phyloP scores from a whole-genome alignment of 2,329 filamentous ascomycete species.

The Paraphaeosphaeria sporulosa region DNA sequence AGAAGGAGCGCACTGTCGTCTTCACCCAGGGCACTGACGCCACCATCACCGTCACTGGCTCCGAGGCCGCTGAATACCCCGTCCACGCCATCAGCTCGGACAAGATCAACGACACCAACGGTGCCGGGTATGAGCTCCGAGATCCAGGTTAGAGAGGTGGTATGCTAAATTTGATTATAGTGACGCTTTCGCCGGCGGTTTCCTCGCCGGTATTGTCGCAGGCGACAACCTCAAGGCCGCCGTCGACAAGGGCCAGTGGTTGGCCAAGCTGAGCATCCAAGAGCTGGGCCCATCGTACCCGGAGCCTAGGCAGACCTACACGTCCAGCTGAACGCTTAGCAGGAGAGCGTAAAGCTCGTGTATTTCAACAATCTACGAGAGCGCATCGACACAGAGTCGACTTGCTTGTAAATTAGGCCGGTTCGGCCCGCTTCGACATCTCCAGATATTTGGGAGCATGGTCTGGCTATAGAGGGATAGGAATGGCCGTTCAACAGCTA shows the following conservation, averaged over 20 bases:
- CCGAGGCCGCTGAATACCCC: conserved; percentile 75
- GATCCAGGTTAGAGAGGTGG: not conserved
- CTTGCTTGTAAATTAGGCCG: conserved; percentile 12
- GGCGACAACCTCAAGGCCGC: conserved; percentile 79
- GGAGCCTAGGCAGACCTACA: conserved; percentile 51
- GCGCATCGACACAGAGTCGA: conserved; percentile 13
- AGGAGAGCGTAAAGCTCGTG: conserved; percentile 46
- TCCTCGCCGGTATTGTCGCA: conserved; percentile 87
- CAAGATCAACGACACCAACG: conserved; percentile 94
- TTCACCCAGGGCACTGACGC: conserved; percentile 94
- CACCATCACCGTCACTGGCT: conserved; percentile 77
- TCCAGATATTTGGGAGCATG: not conserved
- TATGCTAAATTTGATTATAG: conserved; percentile 51
- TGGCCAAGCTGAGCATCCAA: conserved; percentile 91
- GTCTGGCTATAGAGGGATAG: conserved; percentile 8
- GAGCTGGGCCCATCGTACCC: conserved; percentile 91
- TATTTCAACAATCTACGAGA: conserved; percentile 52
- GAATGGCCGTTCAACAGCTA: conserved; percentile 11
- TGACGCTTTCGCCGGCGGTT: conserved; percentile 95
- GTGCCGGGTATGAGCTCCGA: conserved; percentile 70
- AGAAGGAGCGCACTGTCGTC: conserved; percentile 85
- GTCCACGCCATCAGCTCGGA: conserved; percentile 80
- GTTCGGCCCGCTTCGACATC: conserved; percentile 1
- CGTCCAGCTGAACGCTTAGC: conserved; percentile 40
- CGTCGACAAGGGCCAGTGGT: conserved; percentile 95